A percentile compares a stretch with the other conserved stretches of the same genome.
Conservation (phyloP, 305 asterid genomes). For the Lippia alba region DNA sequence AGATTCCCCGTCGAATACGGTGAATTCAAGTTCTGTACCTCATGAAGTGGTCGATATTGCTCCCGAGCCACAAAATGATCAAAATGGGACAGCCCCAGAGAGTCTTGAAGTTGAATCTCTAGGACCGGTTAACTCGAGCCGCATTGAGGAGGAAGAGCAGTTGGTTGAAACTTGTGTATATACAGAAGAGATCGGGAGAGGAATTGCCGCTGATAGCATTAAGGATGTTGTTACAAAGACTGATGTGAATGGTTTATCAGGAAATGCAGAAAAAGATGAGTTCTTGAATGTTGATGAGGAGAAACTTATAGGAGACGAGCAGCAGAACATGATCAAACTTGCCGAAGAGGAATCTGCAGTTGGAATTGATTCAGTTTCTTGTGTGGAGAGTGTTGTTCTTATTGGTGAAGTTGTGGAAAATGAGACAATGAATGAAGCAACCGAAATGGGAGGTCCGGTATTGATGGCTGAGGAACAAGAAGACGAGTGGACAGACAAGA, state of each 20-base stretch:
- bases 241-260: slow-evolving; percentile 17
- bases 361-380: slow-evolving; percentile 12
- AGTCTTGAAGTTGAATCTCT: slow-evolving; percentile 25
- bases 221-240: slow-evolving; percentile 23
- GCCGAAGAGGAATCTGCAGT: slow-evolving; percentile 16
- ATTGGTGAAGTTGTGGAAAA: slow-evolving; percentile 18
- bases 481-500: slow-evolving; percentile 21
- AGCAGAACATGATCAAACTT: slow-evolving; percentile 24
- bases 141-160: slow-evolving; percentile 13
- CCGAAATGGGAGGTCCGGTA: slow-evolving; percentile 14
- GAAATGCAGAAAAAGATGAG: slow-evolving; percentile 32
- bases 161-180: background rate
- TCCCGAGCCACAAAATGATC: slow-evolving; percentile 40
- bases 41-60: slow-evolving; percentile 32
- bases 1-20: background rate
- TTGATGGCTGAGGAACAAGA: slow-evolving; percentile 18
- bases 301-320: slow-evolving; percentile 18
- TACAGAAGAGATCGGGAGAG: slow-evolving; percentile 24
- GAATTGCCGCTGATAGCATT: background rate
- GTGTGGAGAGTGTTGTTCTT: slow-evolving; percentile 8
- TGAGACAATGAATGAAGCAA: background rate
- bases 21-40: slow-evolving; percentile 11
- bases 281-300: slow-evolving; percentile 31
- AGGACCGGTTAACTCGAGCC: slow-evolving; percentile 10
- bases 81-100: slow-evolving; percentile 18